Conservation (phyloP, 495 filamentous ascomycete genomes). For the Penicillium malachiteum region DNA sequence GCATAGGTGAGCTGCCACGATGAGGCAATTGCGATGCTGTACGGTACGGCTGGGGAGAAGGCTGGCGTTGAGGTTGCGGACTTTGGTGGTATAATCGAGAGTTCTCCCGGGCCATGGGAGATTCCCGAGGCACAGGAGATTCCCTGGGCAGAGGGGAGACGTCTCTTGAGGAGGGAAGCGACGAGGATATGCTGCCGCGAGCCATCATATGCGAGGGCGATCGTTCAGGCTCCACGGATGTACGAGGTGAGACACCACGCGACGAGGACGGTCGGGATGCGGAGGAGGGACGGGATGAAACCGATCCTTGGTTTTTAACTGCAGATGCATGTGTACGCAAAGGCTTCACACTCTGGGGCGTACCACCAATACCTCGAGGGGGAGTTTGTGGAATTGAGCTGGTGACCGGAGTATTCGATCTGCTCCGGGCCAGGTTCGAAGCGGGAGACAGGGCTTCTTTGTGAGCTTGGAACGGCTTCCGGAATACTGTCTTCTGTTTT, state of each 20-base stretch:
- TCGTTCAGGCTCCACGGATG: slow-evolving; percentile 25
- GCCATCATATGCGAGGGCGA: slow-evolving; percentile 35
- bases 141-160: slow-evolving; percentile 27
- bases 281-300: slow-evolving; percentile 33
- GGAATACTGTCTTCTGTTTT: slow-evolving; percentile 50
- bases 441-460: slow-evolving; percentile 49
- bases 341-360: slow-evolving; percentile 35
- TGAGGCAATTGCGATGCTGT: slow-evolving; percentile 36
- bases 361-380: slow-evolving; percentile 40
- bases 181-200: slow-evolving; percentile 25
- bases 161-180: slow-evolving; percentile 34
- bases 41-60: slow-evolving; percentile 17
- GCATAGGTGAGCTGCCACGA: neutral
- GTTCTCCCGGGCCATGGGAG: neutral
- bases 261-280: slow-evolving; percentile 2
- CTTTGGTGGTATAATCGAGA: slow-evolving; percentile 3
- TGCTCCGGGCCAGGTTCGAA: slow-evolving; percentile 33
- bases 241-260: slow-evolving; percentile 23
- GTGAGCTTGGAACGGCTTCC: slow-evolving; percentile 56
- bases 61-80: neutral
- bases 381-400: slow-evolving; percentile 50
- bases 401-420: slow-evolving; percentile 31
- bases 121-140: slow-evolving; percentile 15
- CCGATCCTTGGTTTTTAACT: slow-evolving; percentile 35
- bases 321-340: slow-evolving; percentile 41